Evolutionary conservation across 1,139 yeast species (phyloP).

Genomic region (Kazachstania sp.): DNA sequence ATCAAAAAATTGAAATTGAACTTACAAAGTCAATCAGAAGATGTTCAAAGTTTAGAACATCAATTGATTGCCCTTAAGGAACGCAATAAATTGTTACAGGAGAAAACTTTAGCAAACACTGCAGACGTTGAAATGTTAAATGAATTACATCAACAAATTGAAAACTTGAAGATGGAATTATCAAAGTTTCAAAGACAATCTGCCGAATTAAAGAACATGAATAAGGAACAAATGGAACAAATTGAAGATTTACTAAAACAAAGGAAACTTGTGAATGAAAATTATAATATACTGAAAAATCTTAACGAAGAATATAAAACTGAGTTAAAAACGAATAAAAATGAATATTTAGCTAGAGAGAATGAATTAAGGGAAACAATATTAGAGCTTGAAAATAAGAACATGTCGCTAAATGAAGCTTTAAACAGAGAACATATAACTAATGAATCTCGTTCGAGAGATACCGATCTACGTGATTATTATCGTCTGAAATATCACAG

Average conservation of each 20-base stretch:
- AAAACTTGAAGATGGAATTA: conserved; percentile 13
- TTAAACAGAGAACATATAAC: conserved; percentile 2
- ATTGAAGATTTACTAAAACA: conserved; percentile 3
- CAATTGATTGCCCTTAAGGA: conserved; percentile 1
- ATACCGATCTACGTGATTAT: conserved; percentile 23
- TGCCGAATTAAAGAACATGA: conserved; percentile 6
- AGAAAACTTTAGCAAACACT: neutral
- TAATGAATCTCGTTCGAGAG: conserved; percentile 2
- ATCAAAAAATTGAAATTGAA: neutral
- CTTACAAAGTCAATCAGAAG: neutral
- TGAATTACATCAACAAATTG: conserved; percentile 15
- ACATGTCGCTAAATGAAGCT: neutral
- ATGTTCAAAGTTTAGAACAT: neutral
- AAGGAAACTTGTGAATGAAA: conserved; percentile 2
- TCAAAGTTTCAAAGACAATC: conserved; percentile 5
- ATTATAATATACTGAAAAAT: conserved; percentile 1
- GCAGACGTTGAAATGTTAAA: neutral
- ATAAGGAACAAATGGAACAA: conserved; percentile 2
- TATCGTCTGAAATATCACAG: conserved; percentile 26
- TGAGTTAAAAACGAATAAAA: neutral
- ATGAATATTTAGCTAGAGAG: neutral
- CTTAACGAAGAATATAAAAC: neutral
- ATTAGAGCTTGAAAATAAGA: conserved; percentile 1
- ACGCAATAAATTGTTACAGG: conserved; percentile 3
- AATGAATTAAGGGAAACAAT: conserved; percentile 3